Percentiles rank a stretch among this genome's conserved stretches.
Evolutionary conservation across 768 basidiomycete genomes (phyloP).

Genomic region (Trametes coccinea): DNA sequence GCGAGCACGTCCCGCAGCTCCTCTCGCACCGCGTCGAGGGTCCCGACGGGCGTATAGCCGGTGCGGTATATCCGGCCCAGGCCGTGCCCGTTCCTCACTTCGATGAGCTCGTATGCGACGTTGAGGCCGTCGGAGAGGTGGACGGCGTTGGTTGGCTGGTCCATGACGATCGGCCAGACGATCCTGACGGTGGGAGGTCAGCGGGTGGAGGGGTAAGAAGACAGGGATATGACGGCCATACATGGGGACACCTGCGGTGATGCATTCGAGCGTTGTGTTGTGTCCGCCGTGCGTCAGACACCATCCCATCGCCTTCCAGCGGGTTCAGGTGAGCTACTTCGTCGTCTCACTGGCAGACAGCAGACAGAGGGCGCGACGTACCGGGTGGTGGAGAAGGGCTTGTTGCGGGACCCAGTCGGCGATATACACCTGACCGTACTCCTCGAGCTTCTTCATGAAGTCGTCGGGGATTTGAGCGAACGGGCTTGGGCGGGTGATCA

Average conservation of each 20-base stretch:
- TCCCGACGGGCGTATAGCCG: constrained; percentile 23
- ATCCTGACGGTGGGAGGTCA: background rate
- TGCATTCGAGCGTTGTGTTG: constrained; percentile 12
- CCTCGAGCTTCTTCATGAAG: background rate
- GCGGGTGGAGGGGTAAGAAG: no score
- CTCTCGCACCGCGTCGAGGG: constrained; percentile 25
- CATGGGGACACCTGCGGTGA: constrained; percentile 9
- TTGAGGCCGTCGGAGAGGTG: constrained; percentile 24
- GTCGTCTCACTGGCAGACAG: background rate
- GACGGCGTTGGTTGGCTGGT: constrained; percentile 28
- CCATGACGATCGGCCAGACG: constrained; percentile 27
- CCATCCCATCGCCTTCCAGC: constrained; percentile 6
- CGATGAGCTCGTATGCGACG: constrained; percentile 32
- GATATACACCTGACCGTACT: background rate
- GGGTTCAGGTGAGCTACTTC: background rate
- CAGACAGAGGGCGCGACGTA: background rate
- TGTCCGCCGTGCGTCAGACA: constrained; percentile 13
- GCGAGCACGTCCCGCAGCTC: constrained; percentile 25
- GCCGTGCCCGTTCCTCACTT: constrained; percentile 26
- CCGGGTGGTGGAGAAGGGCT: background rate
- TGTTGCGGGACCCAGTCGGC: constrained; percentile 13
- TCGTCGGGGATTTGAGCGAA: background rate
- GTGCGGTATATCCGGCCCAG: constrained; percentile 4
- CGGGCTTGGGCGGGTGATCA: background rate
- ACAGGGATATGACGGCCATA: background rate